Base-by-base conservation (phyloP, 2,329 filamentous ascomycete genomes). In the Trichoderma polysporum region DNA sequence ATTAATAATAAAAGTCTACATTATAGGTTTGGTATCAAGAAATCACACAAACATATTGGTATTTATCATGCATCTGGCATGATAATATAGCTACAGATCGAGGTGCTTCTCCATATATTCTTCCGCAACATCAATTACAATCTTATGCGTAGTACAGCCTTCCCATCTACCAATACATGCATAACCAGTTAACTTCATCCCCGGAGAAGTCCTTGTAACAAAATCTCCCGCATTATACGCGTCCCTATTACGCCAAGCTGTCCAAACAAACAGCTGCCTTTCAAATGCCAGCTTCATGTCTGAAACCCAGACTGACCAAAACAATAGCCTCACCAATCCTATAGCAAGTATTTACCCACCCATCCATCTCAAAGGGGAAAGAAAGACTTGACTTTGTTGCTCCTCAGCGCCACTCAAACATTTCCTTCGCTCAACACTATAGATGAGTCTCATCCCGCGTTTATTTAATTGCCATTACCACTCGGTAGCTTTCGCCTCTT, bases 401-500 rank as follows among this genome's bases (percentile, higher is more conserved):
- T 52, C n/a, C 35, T 5, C 19, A 13, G n/a, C 19, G 25, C 49
- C 15, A 13, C 5, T n/a, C 22, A 13, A 62, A 22, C 17, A 15
- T 39, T 25, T 15, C 7, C 10, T n/a, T 17, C 6, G 25, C 10
- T 10, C n/a, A 27, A 22, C 15, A 12, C 22, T 2, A 2, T 7
- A 13, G 47, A 17, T 37, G 1, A 22, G 22, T 6, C 6, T 29
- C 41, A 37, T 45, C 10, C 29, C 25, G 25, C 25, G 25, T 53
- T 31, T 60, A 13, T 12, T 47, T 52, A 41, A 58, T 53, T 27
- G 41, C 60, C 52, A 35, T 41, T 49, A 3, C 37, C 39, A 15
- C 37, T 56, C 5, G 59, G 27, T 19, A 69, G 31, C 35, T 67
- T 69, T 17, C 69, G 64, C 29, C 33, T 52, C 45, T 69, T 68